phyloP scores from a whole-genome alignment of 768 basidiomycete genomes.

The Phlegmacium glaucopus region DNA sequence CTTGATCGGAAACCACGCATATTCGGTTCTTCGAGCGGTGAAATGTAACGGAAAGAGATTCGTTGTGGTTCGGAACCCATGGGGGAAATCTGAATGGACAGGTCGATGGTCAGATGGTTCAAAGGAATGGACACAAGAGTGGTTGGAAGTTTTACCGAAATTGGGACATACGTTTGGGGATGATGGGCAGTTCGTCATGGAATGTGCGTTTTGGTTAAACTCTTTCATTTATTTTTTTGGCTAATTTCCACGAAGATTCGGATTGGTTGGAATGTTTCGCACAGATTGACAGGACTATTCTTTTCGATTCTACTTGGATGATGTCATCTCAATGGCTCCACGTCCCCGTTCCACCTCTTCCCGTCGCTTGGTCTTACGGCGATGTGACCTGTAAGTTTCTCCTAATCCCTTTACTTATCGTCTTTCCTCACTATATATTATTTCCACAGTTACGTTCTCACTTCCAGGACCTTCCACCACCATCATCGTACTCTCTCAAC shows the following conservation, averaged over 20 bases:
- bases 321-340: constrained; percentile 49
- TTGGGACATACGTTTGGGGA: constrained; percentile 43
- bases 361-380: constrained; percentile 49
- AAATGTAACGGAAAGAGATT: constrained; percentile 45
- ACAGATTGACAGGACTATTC: constrained; percentile 39
- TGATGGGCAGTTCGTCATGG: constrained; percentile 51
- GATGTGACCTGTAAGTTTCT: constrained; percentile 55
- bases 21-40: constrained; percentile 43
- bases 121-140: constrained; percentile 48
- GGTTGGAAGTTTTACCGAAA: constrained; percentile 35
- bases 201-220: constrained; percentile 36
- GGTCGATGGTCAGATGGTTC: constrained; percentile 48
- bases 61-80: constrained; percentile 47
- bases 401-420: too few species aligned
- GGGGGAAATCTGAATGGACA: constrained; percentile 47
- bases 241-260: constrained; percentile 24
- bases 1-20: constrained; percentile 41
- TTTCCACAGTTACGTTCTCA: constrained; percentile 50
- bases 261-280: constrained; percentile 44
- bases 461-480: constrained; percentile 36
- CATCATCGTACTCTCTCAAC: constrained; percentile 51
- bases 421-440: too few species aligned
- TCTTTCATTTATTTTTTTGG: too few species aligned
- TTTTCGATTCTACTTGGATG: constrained; percentile 48
- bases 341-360: constrained; percentile 38